Conservation (phyloP, 164 flowering plant species). For the Chimonanthus praecox region DNA sequence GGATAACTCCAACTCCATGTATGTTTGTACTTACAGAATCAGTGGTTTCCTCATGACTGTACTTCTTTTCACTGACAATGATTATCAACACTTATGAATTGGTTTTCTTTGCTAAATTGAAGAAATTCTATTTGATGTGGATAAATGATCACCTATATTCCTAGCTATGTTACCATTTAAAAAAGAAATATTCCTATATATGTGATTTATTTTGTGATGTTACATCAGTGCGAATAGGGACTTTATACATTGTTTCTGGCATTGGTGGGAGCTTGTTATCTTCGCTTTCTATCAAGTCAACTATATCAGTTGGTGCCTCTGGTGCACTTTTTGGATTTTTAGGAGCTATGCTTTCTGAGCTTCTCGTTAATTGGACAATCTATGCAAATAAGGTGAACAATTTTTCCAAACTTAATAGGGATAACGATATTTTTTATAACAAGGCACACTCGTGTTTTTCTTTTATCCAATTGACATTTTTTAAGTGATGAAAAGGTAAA, state of each 20-base stretch:
- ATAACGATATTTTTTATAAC: no score
- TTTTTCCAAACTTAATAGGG: background rate
- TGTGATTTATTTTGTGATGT: background rate
- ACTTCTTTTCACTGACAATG: no score
- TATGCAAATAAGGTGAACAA: constrained; percentile 49
- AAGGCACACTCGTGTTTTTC: no score
- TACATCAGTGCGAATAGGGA: constrained; percentile 48
- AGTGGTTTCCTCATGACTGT: no score
- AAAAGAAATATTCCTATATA: background rate
- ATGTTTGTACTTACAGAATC: no score
- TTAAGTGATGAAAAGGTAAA: no score
- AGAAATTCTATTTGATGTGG: background rate
- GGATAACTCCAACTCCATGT: no score
- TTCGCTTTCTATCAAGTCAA: constrained; percentile 18
- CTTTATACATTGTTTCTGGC: constrained; percentile 52
- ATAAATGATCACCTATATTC: background rate
- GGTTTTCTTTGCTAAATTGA: background rate
- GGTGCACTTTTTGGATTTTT: constrained; percentile 69
- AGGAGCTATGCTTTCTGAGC: constrained; percentile 78
- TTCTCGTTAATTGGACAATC: constrained; percentile 59
- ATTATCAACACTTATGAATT: no score
- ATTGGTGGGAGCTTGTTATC: constrained; percentile 69
- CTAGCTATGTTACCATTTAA: background rate
- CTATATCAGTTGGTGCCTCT: constrained; percentile 62
- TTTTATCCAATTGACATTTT: no score